Evolutionary conservation across 345 rosid genomes (phyloP).

Genomic region (Eucalyptus cloeziana): DNA sequence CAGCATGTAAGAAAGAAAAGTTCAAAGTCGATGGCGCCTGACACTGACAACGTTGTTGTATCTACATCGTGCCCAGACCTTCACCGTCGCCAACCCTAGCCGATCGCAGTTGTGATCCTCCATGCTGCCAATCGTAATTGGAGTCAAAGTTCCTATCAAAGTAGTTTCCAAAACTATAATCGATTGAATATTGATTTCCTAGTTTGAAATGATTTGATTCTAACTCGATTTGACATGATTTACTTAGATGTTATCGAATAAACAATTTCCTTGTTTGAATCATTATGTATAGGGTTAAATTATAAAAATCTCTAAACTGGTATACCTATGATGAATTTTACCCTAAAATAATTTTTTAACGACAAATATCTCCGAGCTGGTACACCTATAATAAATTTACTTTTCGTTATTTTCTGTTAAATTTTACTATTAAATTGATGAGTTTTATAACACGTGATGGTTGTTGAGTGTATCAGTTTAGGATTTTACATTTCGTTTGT

Average conservation of each 20-base stretch:
- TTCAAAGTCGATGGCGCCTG: not conserved
- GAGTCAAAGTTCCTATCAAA: not conserved
- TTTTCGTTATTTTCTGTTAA: rapidly evolving
- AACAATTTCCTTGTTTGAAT: not conserved
- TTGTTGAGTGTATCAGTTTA: too few relatives aligned
- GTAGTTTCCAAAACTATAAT: not conserved
- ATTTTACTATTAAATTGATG: too few relatives aligned
- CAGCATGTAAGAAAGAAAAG: not conserved
- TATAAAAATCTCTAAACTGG: too few relatives aligned
- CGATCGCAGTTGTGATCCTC: not conserved
- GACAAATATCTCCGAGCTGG: rapidly evolving
- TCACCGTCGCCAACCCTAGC: not conserved
- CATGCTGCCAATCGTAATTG: not conserved
- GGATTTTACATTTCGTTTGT: too few relatives aligned
- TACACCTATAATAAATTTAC: too few relatives aligned
- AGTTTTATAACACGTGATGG: too few relatives aligned
- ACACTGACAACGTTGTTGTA: too few relatives aligned
- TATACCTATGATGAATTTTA: too few relatives aligned
- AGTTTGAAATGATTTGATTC: not conserved
- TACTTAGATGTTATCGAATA: not conserved
- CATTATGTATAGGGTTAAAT: too few relatives aligned
- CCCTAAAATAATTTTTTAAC: too few relatives aligned
- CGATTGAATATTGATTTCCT: not conserved
- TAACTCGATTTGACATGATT: not conserved
- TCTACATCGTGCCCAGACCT: too few relatives aligned